These are phyloP conservation scores for Fraxinus velutina DNA, from an alignment of 305 asterid species.

Conservation along the genomic window DNA sequence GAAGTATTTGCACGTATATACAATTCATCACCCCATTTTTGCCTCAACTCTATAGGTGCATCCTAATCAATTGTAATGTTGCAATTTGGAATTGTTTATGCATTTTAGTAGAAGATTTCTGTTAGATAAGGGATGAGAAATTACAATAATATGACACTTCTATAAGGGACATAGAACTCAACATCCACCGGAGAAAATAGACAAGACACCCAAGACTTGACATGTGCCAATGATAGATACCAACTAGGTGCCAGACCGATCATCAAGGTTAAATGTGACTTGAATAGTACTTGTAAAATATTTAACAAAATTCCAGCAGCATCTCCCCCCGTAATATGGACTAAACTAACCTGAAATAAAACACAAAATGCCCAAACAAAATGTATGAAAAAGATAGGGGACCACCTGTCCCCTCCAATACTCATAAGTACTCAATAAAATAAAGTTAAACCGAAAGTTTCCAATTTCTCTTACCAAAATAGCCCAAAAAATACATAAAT, in stretches of 20 bases:
- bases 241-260: not conserved
- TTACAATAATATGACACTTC: not conserved
- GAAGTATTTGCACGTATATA: not conserved
- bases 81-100: not conserved
- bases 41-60: not conserved
- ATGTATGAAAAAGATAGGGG: not conserved
- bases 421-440: not conserved
- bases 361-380: not conserved
- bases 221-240: not conserved
- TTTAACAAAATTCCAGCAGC: not conserved
- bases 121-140: not conserved
- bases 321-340: not conserved
- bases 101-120: not conserved
- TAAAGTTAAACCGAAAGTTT: not conserved
- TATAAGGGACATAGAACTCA: not conserved
- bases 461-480: not conserved
- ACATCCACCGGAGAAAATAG: not conserved
- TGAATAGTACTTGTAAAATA: not conserved
- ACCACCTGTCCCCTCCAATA: not conserved
- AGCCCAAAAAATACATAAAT: not conserved
- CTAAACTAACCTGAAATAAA: not conserved
- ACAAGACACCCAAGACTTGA: not conserved
- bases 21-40: not conserved
- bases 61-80: slow-evolving; percentile 4
- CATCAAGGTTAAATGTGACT: not conserved